Conservation (phyloP, 768 basidiomycete genomes). For the Lactifluus rugatus region DNA sequence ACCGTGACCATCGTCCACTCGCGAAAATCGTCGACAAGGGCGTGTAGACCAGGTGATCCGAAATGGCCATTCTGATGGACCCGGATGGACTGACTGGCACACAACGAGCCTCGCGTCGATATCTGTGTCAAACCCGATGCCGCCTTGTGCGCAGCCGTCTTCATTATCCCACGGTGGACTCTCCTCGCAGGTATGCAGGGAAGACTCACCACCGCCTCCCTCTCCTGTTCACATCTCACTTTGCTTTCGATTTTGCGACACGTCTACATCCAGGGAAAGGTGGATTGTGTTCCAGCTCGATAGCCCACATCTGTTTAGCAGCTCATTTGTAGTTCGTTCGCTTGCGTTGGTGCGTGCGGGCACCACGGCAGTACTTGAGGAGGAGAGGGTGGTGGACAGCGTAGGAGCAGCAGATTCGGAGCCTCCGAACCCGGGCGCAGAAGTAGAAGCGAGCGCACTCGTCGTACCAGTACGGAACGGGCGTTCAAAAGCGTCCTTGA, state of each 20-base stretch:
- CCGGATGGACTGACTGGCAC: no score
- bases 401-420: not conserved
- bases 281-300: conserved; percentile 46
- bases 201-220: not conserved
- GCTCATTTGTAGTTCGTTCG: not conserved
- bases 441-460: conserved; percentile 22
- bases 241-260: not conserved
- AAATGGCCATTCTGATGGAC: no score
- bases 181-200: conserved; percentile 7
- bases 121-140: not conserved
- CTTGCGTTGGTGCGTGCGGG: not conserved
- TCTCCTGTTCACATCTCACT: not conserved
- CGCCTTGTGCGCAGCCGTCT: conserved; percentile 11
- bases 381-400: not conserved
- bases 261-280: not conserved
- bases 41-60: no score
- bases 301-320: conserved; percentile 53
- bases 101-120: no score
- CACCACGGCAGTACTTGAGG: not conserved
- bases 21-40: no score
- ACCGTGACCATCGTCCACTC: no score
- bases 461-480: conserved; percentile 70
- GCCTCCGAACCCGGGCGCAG: no score
- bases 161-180: conserved; percentile 18
- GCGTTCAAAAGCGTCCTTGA: conserved; percentile 85